Base-by-base conservation (phyloP, 768 basidiomycete genomes). In the Lactarius pseudohatsudake region DNA sequence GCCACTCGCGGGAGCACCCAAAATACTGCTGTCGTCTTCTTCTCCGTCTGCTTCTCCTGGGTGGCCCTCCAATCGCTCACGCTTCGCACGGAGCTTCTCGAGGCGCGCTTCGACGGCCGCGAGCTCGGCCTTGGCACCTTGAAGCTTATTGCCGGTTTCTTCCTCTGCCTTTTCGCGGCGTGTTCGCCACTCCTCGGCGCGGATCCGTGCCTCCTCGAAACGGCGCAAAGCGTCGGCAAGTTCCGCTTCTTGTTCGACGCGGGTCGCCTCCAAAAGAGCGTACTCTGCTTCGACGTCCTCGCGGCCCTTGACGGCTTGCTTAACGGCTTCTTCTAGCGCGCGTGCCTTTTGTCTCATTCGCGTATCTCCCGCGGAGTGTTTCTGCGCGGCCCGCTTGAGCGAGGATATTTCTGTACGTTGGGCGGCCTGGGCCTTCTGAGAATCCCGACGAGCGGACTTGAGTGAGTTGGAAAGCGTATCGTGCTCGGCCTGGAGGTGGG, bases 281-380 rank as follows among this genome's bases (percentile, higher is more conserved):
- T 76, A 75, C 67, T 77, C 75, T 69, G 77, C 71, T 75, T 88
- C 77, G 66, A 85, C 71, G 16, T 83, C 78, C 38, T 78, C 79
- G 4, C 84, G 80, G 0, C 79, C 80, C 8, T 85, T 75, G 4
- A 73, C 58, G 1, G 91, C 87, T 62, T 92, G 87, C 72, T 91
- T 94, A 15, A 90, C 87, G 2, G 93, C 90, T 73, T 96, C 94
- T 74, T 96, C 94, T 45, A 96, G 78, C 1, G 95, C 92, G 13
- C 94, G 82, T 11, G 90, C 86, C 71, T 94, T 96, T 75, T 96
- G 94, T 54, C 87, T 86, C 11, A 89, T 86, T n/a, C 94, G 85
- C 28, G 85, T 81, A 74, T 98, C 96, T 2, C 85, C 82, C 1
- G 85, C 81, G 0, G 84, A 78, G 63, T 90, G 85, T 71, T 93